Conservation (phyloP, 1,284 basidiomycete genomes). For the Ganoderma multipileum region DNA sequence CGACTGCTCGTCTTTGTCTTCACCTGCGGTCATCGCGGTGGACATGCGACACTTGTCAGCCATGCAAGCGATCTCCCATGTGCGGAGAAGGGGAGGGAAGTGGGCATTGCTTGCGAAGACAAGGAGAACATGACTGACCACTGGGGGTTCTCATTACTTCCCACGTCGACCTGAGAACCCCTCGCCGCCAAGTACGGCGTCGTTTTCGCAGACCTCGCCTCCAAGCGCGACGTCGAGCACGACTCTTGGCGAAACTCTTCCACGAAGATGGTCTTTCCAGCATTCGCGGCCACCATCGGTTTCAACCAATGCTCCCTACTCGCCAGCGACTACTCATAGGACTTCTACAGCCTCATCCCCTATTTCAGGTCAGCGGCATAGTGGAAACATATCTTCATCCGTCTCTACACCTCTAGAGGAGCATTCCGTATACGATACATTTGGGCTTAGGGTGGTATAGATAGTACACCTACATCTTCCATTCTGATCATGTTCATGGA, state of each 20-base stretch:
- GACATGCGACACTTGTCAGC: constrained; percentile 34
- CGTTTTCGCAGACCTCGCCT: constrained; percentile 37
- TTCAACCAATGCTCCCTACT: constrained; percentile 39
- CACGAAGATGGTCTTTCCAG: constrained; percentile 53
- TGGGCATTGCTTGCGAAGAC: constrained; percentile 33
- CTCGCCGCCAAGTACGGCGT: constrained; percentile 41
- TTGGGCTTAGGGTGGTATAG: constrained; percentile 18
- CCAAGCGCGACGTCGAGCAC: constrained; percentile 49
- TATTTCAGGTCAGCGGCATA: constrained; percentile 28
- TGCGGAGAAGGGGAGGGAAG: constrained; percentile 25
- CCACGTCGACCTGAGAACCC: constrained; percentile 57
- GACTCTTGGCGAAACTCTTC: constrained; percentile 50
- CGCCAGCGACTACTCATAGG: constrained; percentile 27
- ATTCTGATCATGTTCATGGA: not conserved
- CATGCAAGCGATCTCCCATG: constrained; percentile 32
- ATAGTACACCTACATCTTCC: not conserved
- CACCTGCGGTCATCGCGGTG: constrained; percentile 29
- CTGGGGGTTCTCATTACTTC: constrained; percentile 32
- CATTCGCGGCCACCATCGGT: constrained; percentile 45
- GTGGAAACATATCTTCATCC: constrained; percentile 32
- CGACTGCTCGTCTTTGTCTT: constrained; percentile 34
- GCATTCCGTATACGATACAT: constrained; percentile 16
- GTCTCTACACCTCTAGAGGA: constrained; percentile 32
- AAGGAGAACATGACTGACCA: constrained; percentile 33
- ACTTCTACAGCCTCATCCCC: constrained; percentile 32